Base-by-base conservation (phyloP, 495 filamentous ascomycete species). In the Cladorrhinum samala region DNA sequence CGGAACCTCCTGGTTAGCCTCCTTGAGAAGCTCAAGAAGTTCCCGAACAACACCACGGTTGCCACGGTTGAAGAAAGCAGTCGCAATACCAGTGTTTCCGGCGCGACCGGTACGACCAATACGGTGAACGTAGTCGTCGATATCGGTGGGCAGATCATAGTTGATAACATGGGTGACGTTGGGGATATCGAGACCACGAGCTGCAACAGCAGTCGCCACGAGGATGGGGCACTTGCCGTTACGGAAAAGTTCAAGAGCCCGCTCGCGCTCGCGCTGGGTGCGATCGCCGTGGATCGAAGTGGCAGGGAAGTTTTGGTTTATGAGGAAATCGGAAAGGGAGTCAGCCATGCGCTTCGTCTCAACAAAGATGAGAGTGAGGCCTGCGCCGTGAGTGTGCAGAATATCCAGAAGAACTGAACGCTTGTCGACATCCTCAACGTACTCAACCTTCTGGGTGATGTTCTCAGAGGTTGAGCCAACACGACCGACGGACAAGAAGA, bases 261-360 rank as follows among this genome's bases (percentile, higher is more conserved):
- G 88, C 77, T 98, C 93, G 84, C 93, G 94, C 78, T 98, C 93
- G 54, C 92, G 90, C 77, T 98, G 93, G 47, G 93, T 97, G 57
- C 93, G 88, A 69, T 98, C 93, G 64, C 93, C 93, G 71, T 98
- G 93, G 67, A 98, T 98, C 16, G 94, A 90, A 37, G 94, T 97
- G n/a, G 94, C 93, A 6, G 91, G 91, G 82, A 97, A 96, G 65
- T 85, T 88, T 72, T 96, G 91, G 75, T 95, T 95, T 76, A 97
- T 89, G 46, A 98, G 75, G 80, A 96, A 98, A 67, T 98, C 93
- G 43, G 90, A 96, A 17, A 98, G 78, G 7, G 91, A 88, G 72
- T 98, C 93, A 49, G 94, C 93, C 92, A 97, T 98, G 61, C 93
- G 91, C 84, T 98, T 98, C 50, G 94, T 97, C 77, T 97, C 94